A percentile compares a stretch with the other conserved stretches of the same genome.
phyloP scores from a whole-genome alignment of 306 rosid genomes.

The Mucuna pruriens region DNA sequence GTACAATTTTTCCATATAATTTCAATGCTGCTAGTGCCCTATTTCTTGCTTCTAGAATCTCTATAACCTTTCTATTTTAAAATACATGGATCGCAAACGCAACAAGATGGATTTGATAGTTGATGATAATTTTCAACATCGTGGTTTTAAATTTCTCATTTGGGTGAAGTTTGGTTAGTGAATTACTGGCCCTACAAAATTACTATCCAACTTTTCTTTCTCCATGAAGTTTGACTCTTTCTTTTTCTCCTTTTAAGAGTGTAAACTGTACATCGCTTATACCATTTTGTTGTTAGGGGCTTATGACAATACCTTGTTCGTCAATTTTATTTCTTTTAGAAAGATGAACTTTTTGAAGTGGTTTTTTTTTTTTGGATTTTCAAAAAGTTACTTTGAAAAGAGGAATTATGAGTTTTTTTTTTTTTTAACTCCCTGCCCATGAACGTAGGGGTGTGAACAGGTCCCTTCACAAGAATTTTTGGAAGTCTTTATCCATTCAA shows the following conservation, averaged over 20 bases:
- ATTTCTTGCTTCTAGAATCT: slow-evolving; percentile 49
- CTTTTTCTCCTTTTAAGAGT: background rate
- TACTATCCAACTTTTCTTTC: background rate
- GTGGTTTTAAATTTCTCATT: slow-evolving; percentile 24
- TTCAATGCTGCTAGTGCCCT: slow-evolving; percentile 38
- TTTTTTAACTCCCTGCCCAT: background rate
- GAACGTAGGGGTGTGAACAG: background rate
- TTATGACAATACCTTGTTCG: background rate
- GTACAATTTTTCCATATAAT: slow-evolving; percentile 31
- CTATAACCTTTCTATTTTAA: slow-evolving; percentile 1
- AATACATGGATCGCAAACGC: background rate
- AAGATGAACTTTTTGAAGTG: background rate
- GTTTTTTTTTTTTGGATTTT: background rate
- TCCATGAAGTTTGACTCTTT: background rate
- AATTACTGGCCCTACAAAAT: slow-evolving; percentile 22
- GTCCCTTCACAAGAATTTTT: background rate
- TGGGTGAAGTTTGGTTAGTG: slow-evolving; percentile 44
- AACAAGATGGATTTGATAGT: slow-evolving; percentile 37
- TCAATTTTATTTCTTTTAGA: background rate
- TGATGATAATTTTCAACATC: slow-evolving; percentile 29
- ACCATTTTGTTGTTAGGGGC: background rate
- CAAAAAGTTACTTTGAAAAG: background rate
- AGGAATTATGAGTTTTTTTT: background rate
- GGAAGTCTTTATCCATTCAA: background rate
- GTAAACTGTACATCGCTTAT: background rate